Evolutionary conservation across 805 yeast species (phyloP).

Genomic region (Candida nanaspora): DNA sequence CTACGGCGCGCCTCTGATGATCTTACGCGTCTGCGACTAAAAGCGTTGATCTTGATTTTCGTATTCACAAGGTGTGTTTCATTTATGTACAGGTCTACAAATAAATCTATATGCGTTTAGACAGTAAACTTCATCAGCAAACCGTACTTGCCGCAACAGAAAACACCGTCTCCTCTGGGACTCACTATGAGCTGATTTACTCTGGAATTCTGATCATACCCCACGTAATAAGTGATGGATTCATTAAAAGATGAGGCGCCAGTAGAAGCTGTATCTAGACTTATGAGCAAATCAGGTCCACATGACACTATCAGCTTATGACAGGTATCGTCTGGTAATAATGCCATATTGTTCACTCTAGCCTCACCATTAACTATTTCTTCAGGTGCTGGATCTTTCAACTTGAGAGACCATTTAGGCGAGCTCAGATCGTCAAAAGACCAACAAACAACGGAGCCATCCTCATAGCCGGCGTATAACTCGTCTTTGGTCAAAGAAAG

Average conservation of each 20-base stretch:
- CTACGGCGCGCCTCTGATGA: neutral
- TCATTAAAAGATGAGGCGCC: no score
- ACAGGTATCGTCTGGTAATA: neutral
- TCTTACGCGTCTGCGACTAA: slow-evolving; percentile 2
- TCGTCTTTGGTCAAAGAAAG: slow-evolving; percentile 2
- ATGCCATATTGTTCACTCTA: neutral
- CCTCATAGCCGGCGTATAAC: slow-evolving; percentile 11
- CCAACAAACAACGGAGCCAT: slow-evolving; percentile 12
- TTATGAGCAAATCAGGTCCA: neutral
- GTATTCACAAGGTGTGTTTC: no score
- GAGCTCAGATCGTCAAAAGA: neutral
- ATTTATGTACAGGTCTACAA: no score
- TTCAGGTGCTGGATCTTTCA: neutral
- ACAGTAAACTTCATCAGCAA: neutral
- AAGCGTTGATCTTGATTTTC: no score
- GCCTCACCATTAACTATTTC: neutral
- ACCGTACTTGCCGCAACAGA: slow-evolving; percentile 3
- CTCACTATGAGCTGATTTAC: neutral
- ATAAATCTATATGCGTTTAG: no score
- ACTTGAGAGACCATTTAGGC: slow-evolving; percentile 9
- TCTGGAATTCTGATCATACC: slow-evolving; percentile 1
- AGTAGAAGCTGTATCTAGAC: no score
- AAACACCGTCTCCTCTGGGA: neutral
- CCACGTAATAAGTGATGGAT: neutral
- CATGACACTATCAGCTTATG: neutral